A percentile compares a stretch with the other conserved stretches of the same genome.
These are phyloP conservation scores for Saururus chinensis DNA, from an alignment of 164 flowering plant species.

Conservation along the genomic window DNA sequence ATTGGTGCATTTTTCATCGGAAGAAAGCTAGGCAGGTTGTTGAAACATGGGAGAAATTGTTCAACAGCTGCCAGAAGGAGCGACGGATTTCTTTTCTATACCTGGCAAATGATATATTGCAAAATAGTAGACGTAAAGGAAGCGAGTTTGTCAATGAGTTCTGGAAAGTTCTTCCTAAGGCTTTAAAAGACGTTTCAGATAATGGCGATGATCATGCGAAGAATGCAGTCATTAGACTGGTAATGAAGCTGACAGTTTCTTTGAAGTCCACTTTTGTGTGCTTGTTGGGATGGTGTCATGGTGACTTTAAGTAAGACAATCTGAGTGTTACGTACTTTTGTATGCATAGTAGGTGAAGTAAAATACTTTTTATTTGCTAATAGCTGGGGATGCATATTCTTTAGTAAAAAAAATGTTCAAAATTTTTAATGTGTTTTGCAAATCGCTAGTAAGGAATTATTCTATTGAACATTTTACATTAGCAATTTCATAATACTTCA, in stretches of 20 bases:
- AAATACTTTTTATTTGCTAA: too few relatives aligned
- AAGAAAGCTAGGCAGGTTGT: conserved; percentile 81
- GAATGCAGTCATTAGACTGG: conserved; percentile 76
- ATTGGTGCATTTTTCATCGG: conserved; percentile 96
- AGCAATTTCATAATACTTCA: too few relatives aligned
- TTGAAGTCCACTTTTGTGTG: not conserved
- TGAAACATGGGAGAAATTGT: conserved; percentile 83
- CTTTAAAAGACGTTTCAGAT: conserved; percentile 55
- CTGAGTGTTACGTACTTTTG: too few relatives aligned
- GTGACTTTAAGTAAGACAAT: not conserved
- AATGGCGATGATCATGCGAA: conserved; percentile 79
- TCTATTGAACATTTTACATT: too few relatives aligned
- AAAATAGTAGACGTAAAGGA: conserved; percentile 94
- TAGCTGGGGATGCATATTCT: too few relatives aligned
- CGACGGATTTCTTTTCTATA: conserved; percentile 76
- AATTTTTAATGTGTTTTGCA: too few relatives aligned
- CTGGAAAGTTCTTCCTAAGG: conserved; percentile 93
- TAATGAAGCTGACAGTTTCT: conserved; percentile 18
- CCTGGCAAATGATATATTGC: conserved; percentile 95
- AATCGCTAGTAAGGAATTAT: too few relatives aligned
- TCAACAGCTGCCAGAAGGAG: conserved; percentile 44
- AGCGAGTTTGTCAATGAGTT: conserved; percentile 84
- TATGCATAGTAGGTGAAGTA: too few relatives aligned
- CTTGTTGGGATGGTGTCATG: not conserved
- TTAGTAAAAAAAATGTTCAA: too few relatives aligned